These are phyloP conservation scores for Salvia rosmarinus DNA, from an alignment of 257 asterid species.

Conservation along the genomic window DNA sequence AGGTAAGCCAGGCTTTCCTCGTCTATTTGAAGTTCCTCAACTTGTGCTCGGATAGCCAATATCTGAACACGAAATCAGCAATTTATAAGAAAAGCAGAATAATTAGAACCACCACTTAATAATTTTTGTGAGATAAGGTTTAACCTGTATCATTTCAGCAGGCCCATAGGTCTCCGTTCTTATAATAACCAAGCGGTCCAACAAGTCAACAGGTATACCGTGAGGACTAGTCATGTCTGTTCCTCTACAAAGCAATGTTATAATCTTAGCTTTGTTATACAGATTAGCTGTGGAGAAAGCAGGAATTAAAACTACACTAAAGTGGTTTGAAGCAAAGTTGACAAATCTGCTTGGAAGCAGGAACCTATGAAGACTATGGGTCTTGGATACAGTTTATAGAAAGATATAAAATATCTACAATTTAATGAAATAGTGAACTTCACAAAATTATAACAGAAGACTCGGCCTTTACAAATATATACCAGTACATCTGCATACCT, in stretches of 20 bases:
- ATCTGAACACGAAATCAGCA: conserved; percentile 50
- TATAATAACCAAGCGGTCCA: conserved; percentile 88
- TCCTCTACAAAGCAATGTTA: conserved; percentile 58
- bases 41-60: conserved; percentile 93
- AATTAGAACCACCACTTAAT: neutral
- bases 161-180: conserved; percentile 96
- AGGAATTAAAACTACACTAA: neutral
- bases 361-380: neutral
- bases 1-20: conserved; percentile 91
- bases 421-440: neutral
- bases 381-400: neutral
- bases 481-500: conserved; percentile 49
- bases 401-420: neutral
- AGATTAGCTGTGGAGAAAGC: neutral
- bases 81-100: neutral
- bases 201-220: conserved; percentile 90
- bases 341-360: neutral
- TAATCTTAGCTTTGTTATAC: conserved; percentile 18
- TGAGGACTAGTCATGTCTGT: conserved; percentile 96
- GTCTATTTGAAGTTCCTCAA: conserved; percentile 80
- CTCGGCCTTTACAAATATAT: neutral
- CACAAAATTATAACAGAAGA: neutral
- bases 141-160: conserved; percentile 96
- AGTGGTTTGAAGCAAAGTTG: neutral
- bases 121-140: neutral